A percentile compares a stretch with the other conserved stretches of the same genome.
phyloP scores from a whole-genome alignment of 805 yeast genomes.

The Cyberlindnera mycetangii region DNA sequence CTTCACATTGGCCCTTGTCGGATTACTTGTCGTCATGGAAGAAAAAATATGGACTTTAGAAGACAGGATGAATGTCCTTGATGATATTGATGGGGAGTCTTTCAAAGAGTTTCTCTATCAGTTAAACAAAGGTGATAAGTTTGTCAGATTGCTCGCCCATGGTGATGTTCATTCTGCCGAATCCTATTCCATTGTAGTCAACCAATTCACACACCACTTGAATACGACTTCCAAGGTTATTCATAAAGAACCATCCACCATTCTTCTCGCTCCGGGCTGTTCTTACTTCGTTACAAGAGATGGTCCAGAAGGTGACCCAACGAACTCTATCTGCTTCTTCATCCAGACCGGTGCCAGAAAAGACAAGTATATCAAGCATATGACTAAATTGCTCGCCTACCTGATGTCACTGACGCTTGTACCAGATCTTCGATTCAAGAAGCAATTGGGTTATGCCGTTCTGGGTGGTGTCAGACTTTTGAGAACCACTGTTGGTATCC shows the following conservation, averaged over 20 bases:
- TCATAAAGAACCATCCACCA: slow-evolving; percentile 35
- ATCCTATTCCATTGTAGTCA: slow-evolving; percentile 25
- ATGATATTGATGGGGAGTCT: slow-evolving; percentile 39
- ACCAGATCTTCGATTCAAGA: slow-evolving; percentile 49
- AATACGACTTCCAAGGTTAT: not conserved
- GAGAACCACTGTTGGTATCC: slow-evolving; percentile 54
- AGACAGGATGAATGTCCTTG: slow-evolving; percentile 54
- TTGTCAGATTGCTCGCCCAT: slow-evolving; percentile 43
- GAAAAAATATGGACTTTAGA: slow-evolving; percentile 52
- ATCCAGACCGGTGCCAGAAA: slow-evolving; percentile 53
- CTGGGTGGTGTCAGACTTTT: slow-evolving; percentile 53
- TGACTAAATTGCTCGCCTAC: slow-evolving; percentile 47
- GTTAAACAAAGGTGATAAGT: slow-evolving; percentile 32
- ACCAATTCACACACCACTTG: slow-evolving; percentile 29
- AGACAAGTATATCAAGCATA: slow-evolving; percentile 32
- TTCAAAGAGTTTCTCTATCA: slow-evolving; percentile 31
- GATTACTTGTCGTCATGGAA: slow-evolving; percentile 52
- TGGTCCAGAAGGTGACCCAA: slow-evolving; percentile 45
- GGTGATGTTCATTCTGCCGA: slow-evolving; percentile 42
- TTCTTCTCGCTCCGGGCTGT: slow-evolving; percentile 34
- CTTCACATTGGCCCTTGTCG: slow-evolving; percentile 46
- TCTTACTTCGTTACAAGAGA: slow-evolving; percentile 33
- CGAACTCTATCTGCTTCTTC: slow-evolving; percentile 49
- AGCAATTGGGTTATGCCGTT: slow-evolving; percentile 62
- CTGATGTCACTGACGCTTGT: slow-evolving; percentile 42